Evolutionary conservation across 2,329 filamentous ascomycete genomes (phyloP).

Genomic region (Byssothecium circinans): DNA sequence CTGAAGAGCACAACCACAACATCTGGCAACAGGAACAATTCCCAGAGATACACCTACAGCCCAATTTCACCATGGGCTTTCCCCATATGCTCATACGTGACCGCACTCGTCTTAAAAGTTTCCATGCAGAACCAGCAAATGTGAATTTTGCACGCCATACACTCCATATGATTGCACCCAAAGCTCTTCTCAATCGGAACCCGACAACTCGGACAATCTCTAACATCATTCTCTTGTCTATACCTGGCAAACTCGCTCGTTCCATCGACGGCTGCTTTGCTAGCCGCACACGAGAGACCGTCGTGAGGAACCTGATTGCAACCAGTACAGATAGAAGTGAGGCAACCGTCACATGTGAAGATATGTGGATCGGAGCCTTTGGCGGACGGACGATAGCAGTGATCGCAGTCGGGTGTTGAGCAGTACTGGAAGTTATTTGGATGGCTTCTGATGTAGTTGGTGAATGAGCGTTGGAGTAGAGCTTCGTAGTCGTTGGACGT

Average conservation of each 20-base stretch:
- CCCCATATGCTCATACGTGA: constrained; percentile 20
- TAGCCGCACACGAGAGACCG: constrained; percentile 23
- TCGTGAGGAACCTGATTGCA: constrained; percentile 21
- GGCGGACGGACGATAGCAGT: constrained; percentile 43
- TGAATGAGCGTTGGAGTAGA: constrained; percentile 11
- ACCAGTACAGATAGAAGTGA: constrained; percentile 20
- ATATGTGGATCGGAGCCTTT: constrained; percentile 5
- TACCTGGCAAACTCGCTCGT: constrained; percentile 13
- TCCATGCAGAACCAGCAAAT: constrained; percentile 55
- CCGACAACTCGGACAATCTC: constrained; percentile 36
- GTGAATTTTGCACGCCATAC: constrained; percentile 45
- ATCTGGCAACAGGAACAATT: too few relatives aligned
- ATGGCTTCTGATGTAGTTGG: constrained; percentile 9
- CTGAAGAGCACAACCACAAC: too few relatives aligned
- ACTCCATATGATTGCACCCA: constrained; percentile 54
- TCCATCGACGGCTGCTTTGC: constrained; percentile 24
- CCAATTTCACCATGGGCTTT: too few relatives aligned
- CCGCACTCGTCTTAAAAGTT: constrained; percentile 29
- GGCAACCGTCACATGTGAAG: constrained; percentile 45
- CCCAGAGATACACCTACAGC: too few relatives aligned
- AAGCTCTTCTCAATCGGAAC: constrained; percentile 47
- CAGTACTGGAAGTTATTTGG: constrained; percentile 42
- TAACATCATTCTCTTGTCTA: constrained; percentile 23
- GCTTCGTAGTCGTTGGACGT: constrained; percentile 11
- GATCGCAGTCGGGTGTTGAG: constrained; percentile 49